phyloP scores from a whole-genome alignment of 805 yeast species.

The Cyberlindnera mrakii region DNA sequence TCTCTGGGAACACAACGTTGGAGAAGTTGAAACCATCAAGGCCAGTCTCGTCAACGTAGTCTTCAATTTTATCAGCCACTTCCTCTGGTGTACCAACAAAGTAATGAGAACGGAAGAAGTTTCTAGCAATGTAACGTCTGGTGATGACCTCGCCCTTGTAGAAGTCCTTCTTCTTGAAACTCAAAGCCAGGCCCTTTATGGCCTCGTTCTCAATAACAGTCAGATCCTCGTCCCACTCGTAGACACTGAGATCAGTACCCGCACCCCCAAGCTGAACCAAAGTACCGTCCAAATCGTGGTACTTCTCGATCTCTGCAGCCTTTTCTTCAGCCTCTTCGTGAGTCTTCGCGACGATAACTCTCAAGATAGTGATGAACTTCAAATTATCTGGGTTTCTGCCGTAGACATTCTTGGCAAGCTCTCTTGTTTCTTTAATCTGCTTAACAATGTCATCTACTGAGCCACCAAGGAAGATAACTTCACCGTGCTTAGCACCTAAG shows the following conservation, averaged over 20 bases:
- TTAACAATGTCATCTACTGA: slow-evolving; percentile 5
- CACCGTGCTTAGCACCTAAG: slow-evolving; percentile 42
- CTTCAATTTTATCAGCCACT: slow-evolving; percentile 37
- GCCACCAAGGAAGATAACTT: slow-evolving; percentile 32
- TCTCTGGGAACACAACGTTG: slow-evolving; percentile 34
- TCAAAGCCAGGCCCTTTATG: slow-evolving; percentile 28
- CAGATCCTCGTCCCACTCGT: slow-evolving; percentile 40
- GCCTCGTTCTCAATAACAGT: slow-evolving; percentile 29
- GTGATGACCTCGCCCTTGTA: slow-evolving; percentile 24
- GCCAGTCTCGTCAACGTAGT: slow-evolving; percentile 33
- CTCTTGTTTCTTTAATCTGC: slow-evolving; percentile 22
- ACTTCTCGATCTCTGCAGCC: slow-evolving; percentile 26
- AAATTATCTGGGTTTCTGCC: slow-evolving; percentile 34
- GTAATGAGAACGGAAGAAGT: slow-evolving; percentile 19
- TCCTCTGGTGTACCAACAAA: slow-evolving; percentile 30
- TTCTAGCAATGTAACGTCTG: slow-evolving; percentile 25
- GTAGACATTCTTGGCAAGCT: slow-evolving; percentile 28
- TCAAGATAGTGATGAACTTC: slow-evolving; percentile 33
- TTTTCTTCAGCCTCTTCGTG: slow-evolving; percentile 36
- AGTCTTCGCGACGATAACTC: slow-evolving; percentile 33
- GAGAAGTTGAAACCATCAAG: slow-evolving; percentile 40
- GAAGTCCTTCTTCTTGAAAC: slow-evolving; percentile 21
- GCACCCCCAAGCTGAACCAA: slow-evolving; percentile 42
- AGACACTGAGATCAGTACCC: slow-evolving; percentile 35
- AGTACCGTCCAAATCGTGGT: slow-evolving; percentile 36